Conservation (phyloP, 352 stramenopile genomes). For the Phytopythium chamaehyphon region DNA sequence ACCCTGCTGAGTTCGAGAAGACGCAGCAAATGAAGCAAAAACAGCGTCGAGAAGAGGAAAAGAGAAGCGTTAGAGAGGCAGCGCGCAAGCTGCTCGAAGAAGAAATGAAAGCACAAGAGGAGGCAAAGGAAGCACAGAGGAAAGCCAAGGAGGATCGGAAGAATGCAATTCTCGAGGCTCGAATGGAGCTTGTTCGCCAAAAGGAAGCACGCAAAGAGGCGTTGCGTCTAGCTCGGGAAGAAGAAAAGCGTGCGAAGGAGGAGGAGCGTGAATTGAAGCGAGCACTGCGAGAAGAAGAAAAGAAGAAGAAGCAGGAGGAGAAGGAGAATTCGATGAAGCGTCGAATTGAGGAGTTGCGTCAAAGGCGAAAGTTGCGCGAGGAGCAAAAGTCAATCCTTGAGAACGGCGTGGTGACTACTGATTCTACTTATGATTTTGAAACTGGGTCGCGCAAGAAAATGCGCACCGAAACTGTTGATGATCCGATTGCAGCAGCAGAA, state of each 20-base stretch:
- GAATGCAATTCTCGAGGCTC: constrained; percentile 61
- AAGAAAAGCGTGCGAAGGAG: constrained; percentile 62
- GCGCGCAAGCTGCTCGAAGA: constrained; percentile 69
- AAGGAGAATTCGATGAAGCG: constrained; percentile 73
- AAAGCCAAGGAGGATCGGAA: constrained; percentile 68
- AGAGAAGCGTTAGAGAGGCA: constrained; percentile 61
- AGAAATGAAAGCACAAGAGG: constrained; percentile 74
- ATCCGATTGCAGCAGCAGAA: constrained; percentile 11
- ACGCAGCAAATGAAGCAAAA: constrained; percentile 36
- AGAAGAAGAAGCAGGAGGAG: constrained; percentile 61
- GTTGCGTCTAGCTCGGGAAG: constrained; percentile 50
- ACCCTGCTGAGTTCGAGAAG: constrained; percentile 37
- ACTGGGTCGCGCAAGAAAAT: constrained; percentile 14
- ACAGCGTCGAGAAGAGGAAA: constrained; percentile 58
- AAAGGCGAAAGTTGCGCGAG: constrained; percentile 61
- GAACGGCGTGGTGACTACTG: constrained; percentile 54
- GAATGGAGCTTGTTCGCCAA: constrained; percentile 52
- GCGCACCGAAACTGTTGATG: neutral
- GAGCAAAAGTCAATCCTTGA: constrained; percentile 71
- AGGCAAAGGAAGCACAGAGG: constrained; percentile 63
- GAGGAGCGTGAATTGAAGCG: constrained; percentile 71
- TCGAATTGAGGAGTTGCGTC: constrained; percentile 61
- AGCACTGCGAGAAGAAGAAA: constrained; percentile 65
- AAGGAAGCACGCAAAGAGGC: constrained; percentile 70
- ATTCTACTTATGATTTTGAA: neutral